A percentile compares a stretch with the other conserved stretches of the same genome.
phyloP scores from a whole-genome alignment of 1,139 yeast species.

The Yamadazyma siamensis region DNA sequence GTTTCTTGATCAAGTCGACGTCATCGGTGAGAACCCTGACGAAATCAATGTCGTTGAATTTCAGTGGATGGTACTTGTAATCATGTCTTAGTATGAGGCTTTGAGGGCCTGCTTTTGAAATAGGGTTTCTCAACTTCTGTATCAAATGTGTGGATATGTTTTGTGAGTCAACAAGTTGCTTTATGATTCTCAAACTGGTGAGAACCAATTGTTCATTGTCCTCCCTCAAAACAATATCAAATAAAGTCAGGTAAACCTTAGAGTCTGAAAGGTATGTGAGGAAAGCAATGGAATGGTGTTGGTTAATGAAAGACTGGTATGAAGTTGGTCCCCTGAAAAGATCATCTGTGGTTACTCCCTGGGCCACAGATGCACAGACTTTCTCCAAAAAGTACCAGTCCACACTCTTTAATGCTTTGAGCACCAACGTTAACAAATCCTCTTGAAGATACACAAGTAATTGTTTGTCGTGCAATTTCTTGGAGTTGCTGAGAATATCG shows the following conservation, averaged over 20 bases:
- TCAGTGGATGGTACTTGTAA: conserved; percentile 42
- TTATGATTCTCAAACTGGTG: conserved; percentile 40
- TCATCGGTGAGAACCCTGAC: conserved; percentile 71
- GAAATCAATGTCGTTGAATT: conserved; percentile 58
- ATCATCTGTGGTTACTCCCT: conserved; percentile 37
- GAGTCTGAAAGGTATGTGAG: conserved; percentile 62
- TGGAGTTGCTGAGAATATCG: conserved; percentile 58
- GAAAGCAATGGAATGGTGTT: conserved; percentile 69
- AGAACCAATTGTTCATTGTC: conserved; percentile 41
- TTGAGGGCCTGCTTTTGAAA: neutral
- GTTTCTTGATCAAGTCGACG: conserved; percentile 63
- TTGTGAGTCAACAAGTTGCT: conserved; percentile 53
- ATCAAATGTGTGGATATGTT: conserved; percentile 28
- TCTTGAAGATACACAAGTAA: conserved; percentile 50
- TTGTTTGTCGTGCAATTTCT: conserved; percentile 21
- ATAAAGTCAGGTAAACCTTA: conserved; percentile 51
- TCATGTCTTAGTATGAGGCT: no score
- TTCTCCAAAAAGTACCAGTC: conserved; percentile 62
- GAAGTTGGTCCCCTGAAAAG: conserved; percentile 16
- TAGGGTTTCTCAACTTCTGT: conserved; percentile 18
- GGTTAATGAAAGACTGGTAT: conserved; percentile 37
- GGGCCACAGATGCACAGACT: conserved; percentile 24
- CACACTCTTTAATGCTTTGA: conserved; percentile 52
- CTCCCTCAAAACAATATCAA: conserved; percentile 51
- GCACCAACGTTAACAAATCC: conserved; percentile 50